Conservation (phyloP, 768 basidiomycete species). For the Mycena metata region DNA sequence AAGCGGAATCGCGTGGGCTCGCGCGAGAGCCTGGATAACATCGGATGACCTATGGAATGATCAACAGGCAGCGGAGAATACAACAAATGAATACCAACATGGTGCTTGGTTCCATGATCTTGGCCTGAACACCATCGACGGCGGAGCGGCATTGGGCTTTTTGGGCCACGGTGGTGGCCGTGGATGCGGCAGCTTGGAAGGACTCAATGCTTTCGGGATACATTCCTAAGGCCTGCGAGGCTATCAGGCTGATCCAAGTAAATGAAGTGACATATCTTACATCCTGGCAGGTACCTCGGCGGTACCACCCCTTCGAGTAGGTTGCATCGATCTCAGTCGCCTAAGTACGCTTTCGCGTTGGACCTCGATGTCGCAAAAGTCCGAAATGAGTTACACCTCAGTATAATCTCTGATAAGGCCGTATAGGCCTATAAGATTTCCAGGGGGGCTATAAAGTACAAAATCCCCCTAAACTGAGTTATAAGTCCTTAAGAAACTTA, state of each 20-base stretch:
- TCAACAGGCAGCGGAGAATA: neutral
- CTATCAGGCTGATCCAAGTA: neutral
- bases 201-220: slow-evolving; percentile 43
- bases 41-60: slow-evolving; percentile 28
- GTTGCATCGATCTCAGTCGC: slow-evolving; percentile 20
- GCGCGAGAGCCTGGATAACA: slow-evolving; percentile 37
- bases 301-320: slow-evolving; percentile 31
- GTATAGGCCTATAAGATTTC: no score
- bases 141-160: slow-evolving; percentile 27
- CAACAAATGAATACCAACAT: slow-evolving; percentile 27
- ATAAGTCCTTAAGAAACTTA: no score
- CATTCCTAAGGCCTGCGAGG: slow-evolving; percentile 33
- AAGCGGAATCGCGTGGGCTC: slow-evolving; percentile 41
- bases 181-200: slow-evolving; percentile 31
- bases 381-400: no score
- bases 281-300: slow-evolving; percentile 18
- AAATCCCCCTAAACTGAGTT: no score
- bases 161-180: neutral
- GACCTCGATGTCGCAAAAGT: no score
- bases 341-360: no score
- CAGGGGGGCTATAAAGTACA: no score
- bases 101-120: slow-evolving; percentile 34
- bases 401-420: no score
- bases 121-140: slow-evolving; percentile 29
- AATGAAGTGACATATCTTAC: neutral